Percentiles rank a stretch among this genome's conserved stretches.
These are phyloP conservation scores for Bruguiera gymnorhiza DNA, from an alignment of 345 rosid genomes.

Conservation along the genomic window DNA sequence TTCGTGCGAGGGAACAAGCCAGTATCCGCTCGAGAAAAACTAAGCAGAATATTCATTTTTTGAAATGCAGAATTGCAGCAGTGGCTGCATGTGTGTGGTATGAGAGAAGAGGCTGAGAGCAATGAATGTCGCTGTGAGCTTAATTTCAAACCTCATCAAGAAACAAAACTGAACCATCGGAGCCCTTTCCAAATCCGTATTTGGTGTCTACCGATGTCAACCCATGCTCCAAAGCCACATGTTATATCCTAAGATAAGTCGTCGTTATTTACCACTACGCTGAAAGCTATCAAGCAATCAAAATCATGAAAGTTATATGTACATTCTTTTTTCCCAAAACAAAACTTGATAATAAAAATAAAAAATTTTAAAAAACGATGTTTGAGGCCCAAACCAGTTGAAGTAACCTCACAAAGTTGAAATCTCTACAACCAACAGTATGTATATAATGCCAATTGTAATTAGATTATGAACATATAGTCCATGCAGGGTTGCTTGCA, in stretches of 20 bases:
- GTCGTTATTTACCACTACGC: not conserved
- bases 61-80: not conserved
- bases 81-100: not conserved
- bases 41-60: not conserved
- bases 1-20: slow-evolving; percentile 77
- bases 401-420: no score
- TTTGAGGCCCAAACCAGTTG: no score
- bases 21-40: slow-evolving; percentile 69
- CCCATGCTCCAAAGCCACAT: slow-evolving; percentile 75
- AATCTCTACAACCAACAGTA: no score
- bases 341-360: no score
- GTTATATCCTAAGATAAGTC: slow-evolving; percentile 38
- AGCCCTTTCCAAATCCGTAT: slow-evolving; percentile 80
- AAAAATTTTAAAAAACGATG: no score
- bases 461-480: no score
- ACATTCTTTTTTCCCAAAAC: no score
- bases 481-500: no score
- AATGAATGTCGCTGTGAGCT: not conserved
- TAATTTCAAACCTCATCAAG: slow-evolving; percentile 76
- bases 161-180: slow-evolving; percentile 71
- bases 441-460: no score
- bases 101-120: not conserved
- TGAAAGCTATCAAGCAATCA: not conserved
- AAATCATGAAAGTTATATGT: not conserved
- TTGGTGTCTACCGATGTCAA: slow-evolving; percentile 83